Conservation (phyloP, 495 filamentous ascomycete genomes). For the Tuber borchii region DNA sequence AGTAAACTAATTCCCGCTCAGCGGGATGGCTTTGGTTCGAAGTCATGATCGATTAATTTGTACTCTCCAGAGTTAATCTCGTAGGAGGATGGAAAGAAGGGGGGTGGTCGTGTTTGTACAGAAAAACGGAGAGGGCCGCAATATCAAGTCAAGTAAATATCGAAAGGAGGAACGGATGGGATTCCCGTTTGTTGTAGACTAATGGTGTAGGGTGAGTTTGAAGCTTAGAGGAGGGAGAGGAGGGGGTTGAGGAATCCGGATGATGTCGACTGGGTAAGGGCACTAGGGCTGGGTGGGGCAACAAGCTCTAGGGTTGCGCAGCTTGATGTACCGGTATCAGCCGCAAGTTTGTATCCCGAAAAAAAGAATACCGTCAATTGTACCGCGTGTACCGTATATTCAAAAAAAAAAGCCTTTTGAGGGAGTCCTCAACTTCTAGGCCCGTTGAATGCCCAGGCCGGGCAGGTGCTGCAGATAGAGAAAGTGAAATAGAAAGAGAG, state of each 20-base stretch:
- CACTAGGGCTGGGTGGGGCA: constrained; percentile 6
- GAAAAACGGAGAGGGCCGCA: not conserved
- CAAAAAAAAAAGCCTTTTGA: too few species aligned
- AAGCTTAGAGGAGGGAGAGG: not conserved
- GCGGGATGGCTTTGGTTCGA: constrained; percentile 33
- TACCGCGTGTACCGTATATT: not conserved
- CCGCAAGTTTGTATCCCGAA: not conserved
- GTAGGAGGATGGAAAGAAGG: not conserved
- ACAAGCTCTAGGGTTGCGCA: not conserved
- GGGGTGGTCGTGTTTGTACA: not conserved
- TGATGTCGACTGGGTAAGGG: constrained; percentile 18
- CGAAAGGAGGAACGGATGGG: not conserved
- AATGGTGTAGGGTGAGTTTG: not conserved
- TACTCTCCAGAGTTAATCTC: constrained; percentile 2
- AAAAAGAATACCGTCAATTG: not conserved
- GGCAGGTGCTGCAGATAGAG: not conserved
- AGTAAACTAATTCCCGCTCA: constrained; percentile 64
- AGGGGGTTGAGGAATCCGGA: not conserved
- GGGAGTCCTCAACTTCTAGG: not conserved
- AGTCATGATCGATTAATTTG: constrained; percentile 23
- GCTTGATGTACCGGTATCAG: not conserved
- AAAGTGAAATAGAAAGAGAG: not conserved
- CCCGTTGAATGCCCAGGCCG: not conserved
- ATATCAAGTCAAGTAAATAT: not conserved
- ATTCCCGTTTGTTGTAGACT: not conserved